These are phyloP conservation scores for Chlamydomonas sp. DNA, from an alignment of 139 green algal genomes.

Conservation along the genomic window DNA sequence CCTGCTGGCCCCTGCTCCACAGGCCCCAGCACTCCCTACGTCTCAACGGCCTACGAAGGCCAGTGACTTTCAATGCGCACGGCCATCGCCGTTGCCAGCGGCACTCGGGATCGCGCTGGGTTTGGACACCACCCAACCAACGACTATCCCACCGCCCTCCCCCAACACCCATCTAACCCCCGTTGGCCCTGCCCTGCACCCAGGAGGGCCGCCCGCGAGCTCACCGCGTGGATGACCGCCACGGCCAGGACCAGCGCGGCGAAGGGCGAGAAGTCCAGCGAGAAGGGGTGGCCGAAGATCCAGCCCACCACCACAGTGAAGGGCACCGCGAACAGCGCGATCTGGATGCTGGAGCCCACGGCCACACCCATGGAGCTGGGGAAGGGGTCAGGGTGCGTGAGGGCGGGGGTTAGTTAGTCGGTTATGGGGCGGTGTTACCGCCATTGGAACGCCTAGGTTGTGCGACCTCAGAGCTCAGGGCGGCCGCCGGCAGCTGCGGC, in stretches of 20 bases:
- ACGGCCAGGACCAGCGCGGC: constrained; percentile 53
- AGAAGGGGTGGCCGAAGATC: constrained; percentile 74
- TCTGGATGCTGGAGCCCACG: constrained; percentile 87
- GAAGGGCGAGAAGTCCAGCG: constrained; percentile 80
- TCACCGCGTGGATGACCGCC: constrained; percentile 76
- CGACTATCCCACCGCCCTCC: too few relatives aligned
- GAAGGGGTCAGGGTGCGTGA: neutral
- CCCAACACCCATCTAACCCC: too few relatives aligned
- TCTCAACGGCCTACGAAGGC: too few relatives aligned
- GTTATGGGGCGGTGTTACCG: neutral
- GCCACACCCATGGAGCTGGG: constrained; percentile 63
- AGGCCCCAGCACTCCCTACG: too few relatives aligned
- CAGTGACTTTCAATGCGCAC: too few relatives aligned
- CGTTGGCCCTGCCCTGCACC: too few relatives aligned
- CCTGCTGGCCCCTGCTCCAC: too few relatives aligned
- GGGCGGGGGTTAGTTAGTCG: neutral
- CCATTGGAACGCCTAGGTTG: neutral
- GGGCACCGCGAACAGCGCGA: constrained; percentile 88
- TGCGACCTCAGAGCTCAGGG: too few relatives aligned
- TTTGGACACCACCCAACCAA: too few relatives aligned
- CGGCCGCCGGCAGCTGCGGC: too few relatives aligned
- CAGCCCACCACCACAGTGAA: constrained; percentile 84
- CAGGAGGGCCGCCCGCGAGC: neutral
- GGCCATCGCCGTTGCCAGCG: too few relatives aligned
- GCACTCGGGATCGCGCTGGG: too few relatives aligned